A percentile compares a stretch with the other conserved stretches of the same genome.
phyloP scores from a whole-genome alignment of 225 moss, liverwort and hornwort genomes.

The Takakia lepidozioides region DNA sequence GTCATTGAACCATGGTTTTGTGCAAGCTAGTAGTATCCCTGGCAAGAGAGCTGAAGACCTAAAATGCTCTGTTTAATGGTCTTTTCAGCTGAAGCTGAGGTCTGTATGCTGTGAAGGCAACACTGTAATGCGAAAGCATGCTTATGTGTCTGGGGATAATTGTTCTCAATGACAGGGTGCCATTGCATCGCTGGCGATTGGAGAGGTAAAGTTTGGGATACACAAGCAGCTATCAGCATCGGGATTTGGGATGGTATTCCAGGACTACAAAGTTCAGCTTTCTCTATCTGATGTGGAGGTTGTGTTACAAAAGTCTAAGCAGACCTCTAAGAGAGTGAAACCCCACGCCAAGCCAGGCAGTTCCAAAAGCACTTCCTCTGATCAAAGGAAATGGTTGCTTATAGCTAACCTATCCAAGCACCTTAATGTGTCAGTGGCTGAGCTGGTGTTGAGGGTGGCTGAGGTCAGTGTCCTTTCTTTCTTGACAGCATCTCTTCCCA shows the following conservation, averaged over 20 bases:
- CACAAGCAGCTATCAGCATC: constrained; percentile 63
- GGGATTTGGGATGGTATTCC: too few species aligned
- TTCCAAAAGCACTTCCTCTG: constrained; percentile 41
- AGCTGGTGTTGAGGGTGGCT: constrained; percentile 53
- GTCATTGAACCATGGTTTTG: too few species aligned
- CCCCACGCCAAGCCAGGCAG: constrained; percentile 33
- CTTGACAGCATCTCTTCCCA: too few species aligned
- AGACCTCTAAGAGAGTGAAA: constrained; percentile 25
- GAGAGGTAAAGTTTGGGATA: constrained; percentile 75
- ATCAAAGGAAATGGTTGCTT: constrained; percentile 68
- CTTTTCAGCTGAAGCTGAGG: too few species aligned
- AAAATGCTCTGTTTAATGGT: too few species aligned
- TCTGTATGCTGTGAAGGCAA: too few species aligned
- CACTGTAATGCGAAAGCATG: too few species aligned
- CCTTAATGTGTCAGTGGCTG: constrained; percentile 59
- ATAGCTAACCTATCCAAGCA: constrained; percentile 67
- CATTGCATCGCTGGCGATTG: constrained; percentile 57
- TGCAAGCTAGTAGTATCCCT: too few species aligned
- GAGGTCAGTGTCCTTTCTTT: constrained; percentile 19
- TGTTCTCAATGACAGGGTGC: constrained; percentile 51
- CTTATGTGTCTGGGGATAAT: too few species aligned
- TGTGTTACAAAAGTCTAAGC: constrained; percentile 44
- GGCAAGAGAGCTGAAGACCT: too few species aligned
- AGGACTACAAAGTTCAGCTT: constrained; percentile 81
- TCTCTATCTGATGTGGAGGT: constrained; percentile 79